Evolutionary conservation across 257 asterid genomes (phyloP), one percentile per base, ranked within the genome.

Genomic region (Oldenlandia corymbosa): DNA sequence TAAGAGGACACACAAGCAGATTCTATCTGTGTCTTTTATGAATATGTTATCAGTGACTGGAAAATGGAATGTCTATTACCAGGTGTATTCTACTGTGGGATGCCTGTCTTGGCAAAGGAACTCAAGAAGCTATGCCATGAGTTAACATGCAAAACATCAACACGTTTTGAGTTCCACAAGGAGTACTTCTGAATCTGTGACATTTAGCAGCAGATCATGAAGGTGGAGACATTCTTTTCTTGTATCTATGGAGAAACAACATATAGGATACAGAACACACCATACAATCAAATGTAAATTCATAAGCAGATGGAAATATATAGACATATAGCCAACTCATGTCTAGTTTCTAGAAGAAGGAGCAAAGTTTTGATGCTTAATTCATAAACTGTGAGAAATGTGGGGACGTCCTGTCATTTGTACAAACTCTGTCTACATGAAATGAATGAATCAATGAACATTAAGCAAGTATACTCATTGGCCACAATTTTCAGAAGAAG

Each of bases 61-160:
- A 28, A 12, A 26, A 27, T 31, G 59, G 18, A 16, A 67, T 43
- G 5, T 51, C 1, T 59, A 55, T 42, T 71, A 72, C n/a, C 84
- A 88, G 94, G 96, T 68, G 91, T 88, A 60, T 88, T 85, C 82
- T 85, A 83, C 66, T 88, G 94, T 39, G 96, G 96, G 65, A 76
- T 71, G 85, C 94, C 94, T 12, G 83, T 75, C 67, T 69, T 88
- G 79, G 94, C 94, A 56, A 83, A 88, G 83, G 94, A 88, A 69
- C 79, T 88, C 65, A 85, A 80, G 78, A 80, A 83, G 66, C 76
- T 83, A 60, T 81, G 94, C 47, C 86, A 81, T 64, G 91, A 83
- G 80, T 26, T 88, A 73, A 88, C 80, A 34, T 77, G 77, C 76
- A 83, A 85, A 77, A 88, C 96, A 58, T 78, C 94, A 28, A 88